Base-by-base conservation (phyloP, 1,139 yeast genomes). In the Protomyces pachydermus region DNA sequence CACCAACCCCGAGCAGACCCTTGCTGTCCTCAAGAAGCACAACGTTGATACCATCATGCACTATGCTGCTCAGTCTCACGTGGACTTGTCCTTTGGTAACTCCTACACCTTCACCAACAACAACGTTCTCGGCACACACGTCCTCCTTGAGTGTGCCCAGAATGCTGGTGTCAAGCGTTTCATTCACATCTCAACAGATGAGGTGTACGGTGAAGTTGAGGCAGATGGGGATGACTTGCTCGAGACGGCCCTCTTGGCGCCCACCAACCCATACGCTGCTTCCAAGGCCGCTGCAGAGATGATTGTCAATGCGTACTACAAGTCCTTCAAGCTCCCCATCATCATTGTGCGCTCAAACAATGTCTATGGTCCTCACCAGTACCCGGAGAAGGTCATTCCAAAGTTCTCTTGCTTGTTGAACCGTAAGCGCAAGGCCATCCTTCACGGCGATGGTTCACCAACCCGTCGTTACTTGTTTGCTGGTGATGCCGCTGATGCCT, bases 211-310 rank as follows among this genome's bases (percentile, higher is more conserved):
- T 0, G 76, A 73, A n/a, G 74, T 71, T 3, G 64, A 66, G 3
- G 78, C 65, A 5, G 71, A 69, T 10, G 72, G 68, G 8, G 67
- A 69, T 8, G 76, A 74, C 60, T 64, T 77, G n/a, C 69, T 71
- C 8, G 85, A 82, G 69, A 65, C 73, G 0, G 74, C 78, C 1
- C 69, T 70, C 0, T 71, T 84, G 37, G 73, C 74, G 14, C 87
- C 87, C 0, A 80, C 87, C 0, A 83, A 82, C 68, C 87, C 87
- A 1, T 84, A 84, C 67, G 77, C 87, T 1, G 86, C 87, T 0
- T 76, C 84, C 23, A 84, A 84, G 69, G 87, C 86, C 1, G 78
- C 85, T 1, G 76, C 81, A 3, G 87, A 84, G 67, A 72, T 83
- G 73, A 77, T 83, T 1, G 77, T 82, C 3, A 72, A 77, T 51